Percentiles rank a stretch among this genome's conserved stretches.
These are phyloP conservation scores for Prototheca stagnorum DNA, from an alignment of 163 green algal species.

Conservation along the genomic window DNA sequence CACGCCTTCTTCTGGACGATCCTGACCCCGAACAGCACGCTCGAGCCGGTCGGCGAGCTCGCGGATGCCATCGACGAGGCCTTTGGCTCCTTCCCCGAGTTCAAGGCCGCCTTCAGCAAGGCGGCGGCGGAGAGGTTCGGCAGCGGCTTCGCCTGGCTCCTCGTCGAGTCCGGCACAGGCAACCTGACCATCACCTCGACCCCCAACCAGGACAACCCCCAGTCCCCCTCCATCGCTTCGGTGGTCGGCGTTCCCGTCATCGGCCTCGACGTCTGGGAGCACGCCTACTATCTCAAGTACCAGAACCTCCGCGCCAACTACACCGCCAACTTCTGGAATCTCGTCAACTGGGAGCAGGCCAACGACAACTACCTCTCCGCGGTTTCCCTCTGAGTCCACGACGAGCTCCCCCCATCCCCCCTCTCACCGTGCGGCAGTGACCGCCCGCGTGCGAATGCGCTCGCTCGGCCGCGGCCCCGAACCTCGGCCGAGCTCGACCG, in stretches of 20 bases:
- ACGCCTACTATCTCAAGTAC: conserved; percentile 18
- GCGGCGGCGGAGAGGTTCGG: conserved; percentile 39
- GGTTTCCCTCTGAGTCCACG: no score
- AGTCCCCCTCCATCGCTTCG: conserved; percentile 9
- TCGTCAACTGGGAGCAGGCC: conserved; percentile 29
- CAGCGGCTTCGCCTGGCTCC: conserved; percentile 34
- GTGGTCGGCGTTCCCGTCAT: conserved; percentile 47
- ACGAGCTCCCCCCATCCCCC: no score
- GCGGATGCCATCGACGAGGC: conserved; percentile 31
- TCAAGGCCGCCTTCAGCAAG: conserved; percentile 39
- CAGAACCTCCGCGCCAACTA: conserved; percentile 53
- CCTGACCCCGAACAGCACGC: conserved; percentile 14
- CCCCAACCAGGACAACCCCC: conserved; percentile 46
- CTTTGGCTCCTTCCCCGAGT: conserved; percentile 28
- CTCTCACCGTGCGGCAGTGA: no score
- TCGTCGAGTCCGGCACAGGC: conserved; percentile 16
- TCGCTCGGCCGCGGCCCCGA: no score
- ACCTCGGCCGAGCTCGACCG: no score
- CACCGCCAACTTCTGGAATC: conserved; percentile 64
- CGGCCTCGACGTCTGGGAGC: conserved; percentile 55
- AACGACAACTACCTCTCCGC: conserved; percentile 7
- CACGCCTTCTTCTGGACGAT: conserved; percentile 28
- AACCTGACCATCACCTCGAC: conserved; percentile 37
- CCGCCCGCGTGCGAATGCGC: no score
- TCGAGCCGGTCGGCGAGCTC: conserved; percentile 29